Evolutionary conservation across 192 early-diverging fungal species (phyloP).

Genomic region (Cetraspora pellucida): DNA sequence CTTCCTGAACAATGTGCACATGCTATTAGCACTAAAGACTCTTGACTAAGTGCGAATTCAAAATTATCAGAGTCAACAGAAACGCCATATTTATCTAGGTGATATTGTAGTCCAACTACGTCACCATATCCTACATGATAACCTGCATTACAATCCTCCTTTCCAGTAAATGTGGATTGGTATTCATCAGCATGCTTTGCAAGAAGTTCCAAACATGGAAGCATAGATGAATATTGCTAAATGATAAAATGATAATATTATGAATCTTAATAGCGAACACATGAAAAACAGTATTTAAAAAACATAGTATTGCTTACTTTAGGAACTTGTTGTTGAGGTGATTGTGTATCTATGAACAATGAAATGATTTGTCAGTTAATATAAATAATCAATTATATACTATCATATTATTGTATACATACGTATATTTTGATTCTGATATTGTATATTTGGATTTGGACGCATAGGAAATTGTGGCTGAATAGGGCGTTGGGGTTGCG

Average conservation of each 20-base stretch:
- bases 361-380: too few species aligned
- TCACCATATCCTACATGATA: not conserved
- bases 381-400: too few species aligned
- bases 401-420: too few species aligned
- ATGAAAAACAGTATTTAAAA: not conserved
- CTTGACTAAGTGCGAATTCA: not conserved
- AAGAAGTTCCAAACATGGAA: not conserved
- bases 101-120: not conserved
- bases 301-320: not conserved
- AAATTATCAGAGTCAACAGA: not conserved
- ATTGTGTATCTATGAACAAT: too few species aligned
- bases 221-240: not conserved
- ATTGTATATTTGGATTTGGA: too few species aligned
- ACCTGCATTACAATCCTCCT: not conserved
- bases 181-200: not conserved
- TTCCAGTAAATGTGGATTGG: not conserved
- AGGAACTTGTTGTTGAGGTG: too few species aligned
- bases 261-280: not conserved
- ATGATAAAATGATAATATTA: not conserved
- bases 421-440: too few species aligned
- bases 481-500: too few species aligned
- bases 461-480: too few species aligned
- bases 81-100: not conserved
- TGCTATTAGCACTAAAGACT: not conserved
- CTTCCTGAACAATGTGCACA: not conserved